Base-by-base conservation (phyloP, 1,284 basidiomycete species). In the Trichosporon sp. region DNA sequence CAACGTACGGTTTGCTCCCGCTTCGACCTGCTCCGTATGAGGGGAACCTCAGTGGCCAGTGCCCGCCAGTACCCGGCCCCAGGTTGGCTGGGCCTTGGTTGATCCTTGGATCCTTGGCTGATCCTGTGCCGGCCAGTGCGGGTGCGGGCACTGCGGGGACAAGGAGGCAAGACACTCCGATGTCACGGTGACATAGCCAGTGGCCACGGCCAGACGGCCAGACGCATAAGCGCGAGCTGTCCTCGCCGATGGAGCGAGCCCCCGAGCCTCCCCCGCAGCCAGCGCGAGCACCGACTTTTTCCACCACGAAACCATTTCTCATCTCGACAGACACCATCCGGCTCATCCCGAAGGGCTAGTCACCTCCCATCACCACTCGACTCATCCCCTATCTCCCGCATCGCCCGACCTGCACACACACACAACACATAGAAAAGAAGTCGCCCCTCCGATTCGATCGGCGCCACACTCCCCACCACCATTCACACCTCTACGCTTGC, bases 391-490 rank as follows among this genome's bases (percentile, higher is more conserved):
- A 15, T 13, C 51, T 27, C 23, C 25, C 23, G 9, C 53, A 27
- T 31, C 53, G 53, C 53, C 25, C 53, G 25, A 27, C 53, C 4
- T 31, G 25, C 53, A 27, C 25, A 58, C 53, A 21, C 15, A 58
- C 53, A 58, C 53, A 58, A 27, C 53, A 58, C 7, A 31, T 31
- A 60, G 13, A 60, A 60, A 60, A 60, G 56, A 31, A 31, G 18
- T 31, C 27, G 56, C 18, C 27, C 56, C 27, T n/a, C 27, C 18
- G 27, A 15, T 31, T 15, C 5, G 56, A 60, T 60, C 56, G 56
- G 56, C 56, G 56, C 56, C 56, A 60, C 56, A 60, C 56, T n/a
- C 56, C 27, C 29, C 29, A 60, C 15, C 56, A 58, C 53, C 27
- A 29, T 11, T n/a, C 27, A 58, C 53, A 58, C 53, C 4, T 18